phyloP scores from a whole-genome alignment of 202 grass and related monocot genomes.

The Brachypodium distachyon region DNA sequence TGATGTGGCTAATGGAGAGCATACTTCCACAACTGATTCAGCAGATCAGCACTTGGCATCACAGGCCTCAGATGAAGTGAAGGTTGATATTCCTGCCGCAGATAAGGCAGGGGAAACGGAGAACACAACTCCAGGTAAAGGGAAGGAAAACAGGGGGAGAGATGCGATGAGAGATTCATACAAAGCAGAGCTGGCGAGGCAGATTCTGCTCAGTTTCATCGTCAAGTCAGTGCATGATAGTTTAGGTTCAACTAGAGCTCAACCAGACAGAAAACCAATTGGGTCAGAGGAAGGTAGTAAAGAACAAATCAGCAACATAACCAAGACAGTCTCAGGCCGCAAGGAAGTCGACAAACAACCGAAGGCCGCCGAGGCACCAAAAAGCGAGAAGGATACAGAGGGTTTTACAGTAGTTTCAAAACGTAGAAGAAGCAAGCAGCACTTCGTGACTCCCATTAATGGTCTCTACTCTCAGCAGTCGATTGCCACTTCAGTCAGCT shows the following conservation, averaged over 20 bases:
- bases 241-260: conserved; percentile 37
- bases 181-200: conserved; percentile 84
- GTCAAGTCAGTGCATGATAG: conserved; percentile 75
- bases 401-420: conserved; percentile 88
- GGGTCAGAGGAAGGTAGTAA: conserved; percentile 34
- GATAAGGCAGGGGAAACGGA: conserved; percentile 38
- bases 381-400: conserved; percentile 59
- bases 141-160: conserved; percentile 46
- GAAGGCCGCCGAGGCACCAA: conserved; percentile 5
- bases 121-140: conserved; percentile 32
- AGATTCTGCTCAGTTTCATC: conserved; percentile 94
- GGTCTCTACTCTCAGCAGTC: conserved; percentile 77
- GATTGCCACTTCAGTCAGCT: conserved; percentile 69
- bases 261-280: conserved; percentile 28
- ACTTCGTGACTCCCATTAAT: conserved; percentile 55
- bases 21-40: conserved; percentile 8
- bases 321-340: conserved; percentile 5
- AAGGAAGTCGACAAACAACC: conserved; percentile 25
- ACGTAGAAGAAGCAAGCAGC: conserved; percentile 63
- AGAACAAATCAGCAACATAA: conserved; percentile 28
- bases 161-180: conserved; percentile 25
- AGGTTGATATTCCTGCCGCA: background rate
- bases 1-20: conserved; percentile 32
- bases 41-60: background rate
- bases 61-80: conserved; percentile 8